A percentile compares a stretch with the other conserved stretches of the same genome.
phyloP scores from a whole-genome alignment of 495 filamentous ascomycete genomes.

The Penicillium cataractarum region DNA sequence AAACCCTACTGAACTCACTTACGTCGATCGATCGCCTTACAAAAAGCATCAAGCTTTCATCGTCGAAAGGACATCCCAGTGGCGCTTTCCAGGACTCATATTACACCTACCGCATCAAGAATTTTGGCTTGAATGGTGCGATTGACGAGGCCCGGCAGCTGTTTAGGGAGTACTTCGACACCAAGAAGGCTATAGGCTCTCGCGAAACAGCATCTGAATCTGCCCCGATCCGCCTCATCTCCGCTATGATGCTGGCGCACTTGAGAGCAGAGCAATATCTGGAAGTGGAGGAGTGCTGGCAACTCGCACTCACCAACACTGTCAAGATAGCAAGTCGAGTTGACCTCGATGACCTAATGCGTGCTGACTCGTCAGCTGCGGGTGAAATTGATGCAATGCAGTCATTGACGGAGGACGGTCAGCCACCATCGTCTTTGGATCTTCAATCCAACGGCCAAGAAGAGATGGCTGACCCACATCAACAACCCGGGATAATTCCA shows the following conservation, averaged over 20 bases:
- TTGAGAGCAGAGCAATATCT: slow-evolving; percentile 56
- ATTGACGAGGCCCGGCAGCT: slow-evolving; percentile 58
- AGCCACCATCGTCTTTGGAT: not conserved
- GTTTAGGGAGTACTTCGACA: slow-evolving; percentile 53
- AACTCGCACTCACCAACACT: slow-evolving; percentile 57
- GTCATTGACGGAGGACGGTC: not conserved
- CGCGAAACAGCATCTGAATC: slow-evolving; percentile 25
- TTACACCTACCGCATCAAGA: slow-evolving; percentile 63
- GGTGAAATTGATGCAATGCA: not conserved
- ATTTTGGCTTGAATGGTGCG: slow-evolving; percentile 61
- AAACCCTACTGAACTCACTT: slow-evolving; percentile 34
- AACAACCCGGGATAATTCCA: slow-evolving; percentile 40
- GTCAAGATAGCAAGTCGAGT: slow-evolving; percentile 42
- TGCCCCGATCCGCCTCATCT: slow-evolving; percentile 61
- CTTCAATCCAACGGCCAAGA: not conserved
- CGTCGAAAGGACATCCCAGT: not conserved
- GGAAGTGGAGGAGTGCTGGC: slow-evolving; percentile 68
- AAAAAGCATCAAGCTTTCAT: slow-evolving; percentile 1
- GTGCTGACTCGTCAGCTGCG: slow-evolving; percentile 4
- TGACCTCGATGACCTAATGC: slow-evolving; percentile 25
- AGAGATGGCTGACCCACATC: not conserved
- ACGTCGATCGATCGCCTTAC: slow-evolving; percentile 32
- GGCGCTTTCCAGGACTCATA: slow-evolving; percentile 31
- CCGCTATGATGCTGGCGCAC: slow-evolving; percentile 66
- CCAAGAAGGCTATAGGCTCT: slow-evolving; percentile 32